These are phyloP conservation scores for Withania somnifera DNA, from an alignment of 305 asterid species.

Conservation along the genomic window DNA sequence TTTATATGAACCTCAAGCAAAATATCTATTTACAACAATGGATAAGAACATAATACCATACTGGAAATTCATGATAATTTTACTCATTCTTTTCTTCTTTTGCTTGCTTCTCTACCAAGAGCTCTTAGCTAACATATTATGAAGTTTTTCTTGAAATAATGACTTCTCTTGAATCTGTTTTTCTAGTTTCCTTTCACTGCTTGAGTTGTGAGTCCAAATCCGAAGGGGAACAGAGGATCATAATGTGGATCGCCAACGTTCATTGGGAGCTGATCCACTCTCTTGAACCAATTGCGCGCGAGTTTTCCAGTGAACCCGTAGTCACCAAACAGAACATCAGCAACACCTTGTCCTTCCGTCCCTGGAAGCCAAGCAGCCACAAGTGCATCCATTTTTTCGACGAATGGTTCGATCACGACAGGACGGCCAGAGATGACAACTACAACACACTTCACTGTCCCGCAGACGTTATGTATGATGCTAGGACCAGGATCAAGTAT, in stretches of 20 bases:
- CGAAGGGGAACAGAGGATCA: constrained; percentile 21
- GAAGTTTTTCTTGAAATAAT: background rate
- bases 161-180: background rate
- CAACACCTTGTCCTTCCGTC: constrained; percentile 59
- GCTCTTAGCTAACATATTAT: background rate
- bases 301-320: constrained; percentile 15
- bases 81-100: background rate
- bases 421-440: constrained; percentile 67
- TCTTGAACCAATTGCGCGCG: constrained; percentile 16
- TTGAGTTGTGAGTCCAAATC: constrained; percentile 19
- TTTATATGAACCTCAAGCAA: background rate
- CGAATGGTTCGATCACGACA: constrained; percentile 44
- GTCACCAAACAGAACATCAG: constrained; percentile 50
- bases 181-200: background rate
- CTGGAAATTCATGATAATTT: background rate
- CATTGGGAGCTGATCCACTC: constrained; percentile 25
- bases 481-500: constrained; percentile 46
- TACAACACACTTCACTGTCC: constrained; percentile 39
- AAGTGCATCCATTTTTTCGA: constrained; percentile 34
- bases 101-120: background rate
- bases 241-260: constrained; percentile 25
- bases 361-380: constrained; percentile 88
- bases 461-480: constrained; percentile 38
- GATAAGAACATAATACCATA: background rate
- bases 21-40: background rate